Evolutionary conservation across 306 rosid species (phyloP), one percentile per base, ranked within the genome.

Genomic region (Datisca glomerata): DNA sequence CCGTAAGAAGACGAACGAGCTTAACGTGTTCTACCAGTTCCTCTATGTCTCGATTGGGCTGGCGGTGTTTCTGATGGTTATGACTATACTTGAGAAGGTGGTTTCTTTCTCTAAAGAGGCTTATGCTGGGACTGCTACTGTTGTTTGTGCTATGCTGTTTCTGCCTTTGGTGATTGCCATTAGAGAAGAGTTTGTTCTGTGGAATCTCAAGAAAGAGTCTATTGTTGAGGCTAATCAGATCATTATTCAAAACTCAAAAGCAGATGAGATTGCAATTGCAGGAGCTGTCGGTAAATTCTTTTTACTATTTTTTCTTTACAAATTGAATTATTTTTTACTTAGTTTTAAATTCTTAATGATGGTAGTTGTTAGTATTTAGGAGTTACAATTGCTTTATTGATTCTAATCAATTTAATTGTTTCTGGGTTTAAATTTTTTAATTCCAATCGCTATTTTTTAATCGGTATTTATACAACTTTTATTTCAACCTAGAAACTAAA

Each of bases 31-130:
- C 43, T 76, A 59, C 45, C 46, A 65, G 5, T 24, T 81, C n/a
- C 74, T 81, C 2, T 76, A 81, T 33, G 47, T 70, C n/a, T 66
- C 93, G 3, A 81, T 81, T 18, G 64, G 61, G 15, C 66, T 81
- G 1, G 93, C 93, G 8, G 86, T 71, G 23, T 76, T 71, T 36
- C 74, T 81, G 34, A 55, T 76, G 93, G 41, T 53, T 1, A 29
- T 81, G 46, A 81, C 75, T 32, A 23, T 81, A 3, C 4, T 76
- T 10, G 79, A 76, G 22, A 74, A 59, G 67, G 63, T 14, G 38
- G 20, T 76, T 17, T 27, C 4, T 0, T 80, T 81, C 35, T n/a
- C 60, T 1, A 56, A 41, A 23, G 13, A 35, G 8, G 72, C 36
- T 51, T 73, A 59, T 17, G 53, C 48, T 6, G 72, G 44, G 4